Percentiles rank a stretch among this genome's conserved stretches.
phyloP scores from a whole-genome alignment of 441 rosid species.

The Populus tomentosa region DNA sequence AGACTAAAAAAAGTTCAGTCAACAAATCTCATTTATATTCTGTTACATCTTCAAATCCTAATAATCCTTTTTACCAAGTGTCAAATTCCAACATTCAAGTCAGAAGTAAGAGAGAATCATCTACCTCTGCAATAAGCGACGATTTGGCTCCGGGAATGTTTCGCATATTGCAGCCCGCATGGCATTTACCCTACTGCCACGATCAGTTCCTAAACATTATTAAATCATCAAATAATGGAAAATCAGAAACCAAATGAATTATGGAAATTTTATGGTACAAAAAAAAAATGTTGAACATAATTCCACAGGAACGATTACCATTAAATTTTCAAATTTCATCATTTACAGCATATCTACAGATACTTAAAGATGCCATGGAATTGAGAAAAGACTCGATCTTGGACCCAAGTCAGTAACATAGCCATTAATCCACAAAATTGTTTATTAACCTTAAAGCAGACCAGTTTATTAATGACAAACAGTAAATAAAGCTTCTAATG shows the following conservation, averaged over 20 bases:
- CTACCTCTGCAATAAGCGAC: slow-evolving; percentile 95
- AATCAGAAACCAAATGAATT: slow-evolving; percentile 6
- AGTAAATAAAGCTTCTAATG: neutral
- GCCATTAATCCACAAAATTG: neutral
- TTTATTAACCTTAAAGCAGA: neutral
- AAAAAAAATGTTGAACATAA: neutral
- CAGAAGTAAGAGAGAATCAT: slow-evolving; percentile 7
- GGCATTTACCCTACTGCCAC: slow-evolving; percentile 61
- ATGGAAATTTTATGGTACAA: neutral
- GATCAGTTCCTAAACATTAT: slow-evolving; percentile 61
- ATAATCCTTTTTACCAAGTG: neutral
- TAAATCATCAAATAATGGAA: slow-evolving; percentile 16
- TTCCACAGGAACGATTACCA: neutral
- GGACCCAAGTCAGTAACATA: neutral
- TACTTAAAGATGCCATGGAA: neutral
- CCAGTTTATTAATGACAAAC: neutral
- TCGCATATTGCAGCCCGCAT: slow-evolving; percentile 89
- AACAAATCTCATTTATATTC: neutral
- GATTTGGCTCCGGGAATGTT: slow-evolving; percentile 99
- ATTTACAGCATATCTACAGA: neutral
- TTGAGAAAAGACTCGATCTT: neutral
- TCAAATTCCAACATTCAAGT: neutral
- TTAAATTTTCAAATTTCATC: neutral
- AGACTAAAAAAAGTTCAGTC: neutral
- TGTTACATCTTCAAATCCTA: neutral